phyloP scores from a whole-genome alignment of 768 basidiomycete genomes.

The Lanmaoa pseudosensibilis region DNA sequence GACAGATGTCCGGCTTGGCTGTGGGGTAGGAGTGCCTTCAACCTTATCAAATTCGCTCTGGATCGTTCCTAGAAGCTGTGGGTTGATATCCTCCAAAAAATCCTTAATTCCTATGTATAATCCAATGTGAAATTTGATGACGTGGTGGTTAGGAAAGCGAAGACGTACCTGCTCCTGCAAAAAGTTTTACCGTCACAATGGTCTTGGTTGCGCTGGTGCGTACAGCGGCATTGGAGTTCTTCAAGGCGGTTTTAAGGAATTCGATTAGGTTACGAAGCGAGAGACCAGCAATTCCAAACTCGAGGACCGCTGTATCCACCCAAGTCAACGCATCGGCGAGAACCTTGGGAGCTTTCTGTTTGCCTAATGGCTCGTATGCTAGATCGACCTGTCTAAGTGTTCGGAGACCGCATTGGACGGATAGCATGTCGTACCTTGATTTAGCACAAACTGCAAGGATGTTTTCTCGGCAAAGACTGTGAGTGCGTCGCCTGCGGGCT shows the following conservation, averaged over 20 bases:
- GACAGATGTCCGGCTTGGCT: conserved; percentile 72
- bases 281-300: conserved; percentile 90
- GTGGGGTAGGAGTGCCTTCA: conserved; percentile 72
- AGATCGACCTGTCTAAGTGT: conserved; percentile 17
- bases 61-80: conserved; percentile 90
- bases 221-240: conserved; percentile 93
- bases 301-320: conserved; percentile 81
- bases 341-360: conserved; percentile 97
- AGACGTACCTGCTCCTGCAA: conserved; percentile 79
- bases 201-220: conserved; percentile 92
- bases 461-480: conserved; percentile 85
- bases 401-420: conserved; percentile 7
- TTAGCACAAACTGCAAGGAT: conserved; percentile 90
- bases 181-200: conserved; percentile 86
- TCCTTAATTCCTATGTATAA: conserved; percentile 77
- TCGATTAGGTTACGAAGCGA: conserved; percentile 84
- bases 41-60: conserved; percentile 91
- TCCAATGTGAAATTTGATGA: background rate
- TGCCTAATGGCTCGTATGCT: conserved; percentile 93
- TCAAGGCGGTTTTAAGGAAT: conserved; percentile 81
- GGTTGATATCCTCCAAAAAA: conserved; percentile 90
- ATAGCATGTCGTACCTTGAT: conserved; percentile 64
- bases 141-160: background rate
- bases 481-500: conserved; percentile 90
- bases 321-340: conserved; percentile 87